Conservation (phyloP, 2,329 filamentous ascomycete species). For the Pseudocercospora macadamiae region DNA sequence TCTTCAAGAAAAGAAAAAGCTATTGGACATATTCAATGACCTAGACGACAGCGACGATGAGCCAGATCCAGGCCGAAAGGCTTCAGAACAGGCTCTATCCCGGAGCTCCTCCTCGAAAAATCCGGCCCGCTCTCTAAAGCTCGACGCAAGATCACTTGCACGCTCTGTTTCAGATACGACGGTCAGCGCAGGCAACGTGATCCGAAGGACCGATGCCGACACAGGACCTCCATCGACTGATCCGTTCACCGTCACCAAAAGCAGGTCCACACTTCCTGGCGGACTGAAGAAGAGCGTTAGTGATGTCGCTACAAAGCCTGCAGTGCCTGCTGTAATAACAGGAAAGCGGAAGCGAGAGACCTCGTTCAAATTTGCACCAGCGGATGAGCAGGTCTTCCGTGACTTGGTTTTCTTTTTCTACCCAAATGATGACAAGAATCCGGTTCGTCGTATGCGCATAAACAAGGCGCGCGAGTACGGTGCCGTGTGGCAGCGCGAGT, state of each 20-base stretch:
- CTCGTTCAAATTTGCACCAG: constrained; percentile 27
- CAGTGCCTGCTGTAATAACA: constrained; percentile 15
- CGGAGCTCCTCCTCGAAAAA: constrained; percentile 9
- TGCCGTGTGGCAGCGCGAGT: constrained; percentile 67
- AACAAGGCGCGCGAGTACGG: constrained; percentile 75
- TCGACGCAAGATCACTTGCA: constrained; percentile 17
- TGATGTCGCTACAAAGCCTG: constrained; percentile 22
- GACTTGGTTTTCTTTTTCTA: constrained; percentile 62
- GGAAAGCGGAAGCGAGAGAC: constrained; percentile 37
- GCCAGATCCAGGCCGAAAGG: constrained; percentile 26
- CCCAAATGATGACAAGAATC: constrained; percentile 75
- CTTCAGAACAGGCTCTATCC: constrained; percentile 25
- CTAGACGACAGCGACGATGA: constrained; percentile 29
- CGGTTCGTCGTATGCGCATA: constrained; percentile 70
- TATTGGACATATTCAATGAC: constrained; percentile 28
- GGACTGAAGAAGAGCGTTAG: constrained; percentile 25
- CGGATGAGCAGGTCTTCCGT: constrained; percentile 35
- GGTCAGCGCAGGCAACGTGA: neutral
- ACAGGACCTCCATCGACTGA: constrained; percentile 16
- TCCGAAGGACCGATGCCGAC: neutral
- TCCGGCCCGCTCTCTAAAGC: constrained; percentile 6
- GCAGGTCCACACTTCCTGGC: neutral
- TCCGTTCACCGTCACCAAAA: neutral
- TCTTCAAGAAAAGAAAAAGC: constrained; percentile 26
- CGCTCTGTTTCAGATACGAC: constrained; percentile 32